Evolutionary conservation across 805 yeast genomes (phyloP), one percentile per base, ranked within the genome.

Genomic region (Candida xyloterini): DNA sequence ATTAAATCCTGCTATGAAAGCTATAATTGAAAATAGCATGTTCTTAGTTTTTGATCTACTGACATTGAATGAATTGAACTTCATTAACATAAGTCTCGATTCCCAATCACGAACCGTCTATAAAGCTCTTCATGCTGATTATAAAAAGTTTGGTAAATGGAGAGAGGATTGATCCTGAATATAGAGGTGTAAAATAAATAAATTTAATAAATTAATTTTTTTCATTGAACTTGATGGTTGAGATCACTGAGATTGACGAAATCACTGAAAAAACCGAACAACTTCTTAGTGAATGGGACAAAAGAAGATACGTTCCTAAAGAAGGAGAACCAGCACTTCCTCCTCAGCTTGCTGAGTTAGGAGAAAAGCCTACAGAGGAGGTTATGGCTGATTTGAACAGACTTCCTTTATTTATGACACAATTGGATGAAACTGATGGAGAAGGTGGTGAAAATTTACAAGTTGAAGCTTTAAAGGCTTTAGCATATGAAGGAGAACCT

Each of bases 401-500:
- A 53, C 66, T 88, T 59, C 99, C 99, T 7, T 84, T 93, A 52
- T 93, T 93, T 69, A 93, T 93, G 99, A 89, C 89, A 11, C 74
- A 83, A 51, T 65, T 88, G 13, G 95, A 84, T 53, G 85, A 78
- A 22, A 76, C 79, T 2, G 88, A 84, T 50, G 89, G 85, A 11
- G 81, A 74, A 4, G 87, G 85, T 32, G 91, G 89, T 23, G 83
- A 79, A 30, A 86, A 85, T 55, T 56, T 70, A 4, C 81, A 78
- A 36, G 65, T 93, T 13, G 98, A 91, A 57, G 99, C 99, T 0
- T 70, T 93, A 42, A 83, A 82, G 56, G 91, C 96, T 5, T 68
- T 93, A 51, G 96, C 95, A 0, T 89, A 87, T 56, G 99, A 93
- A 35, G 99, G 98, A 31, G 95, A 88, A 47, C 96, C 97, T 0